A percentile compares a stretch with the other conserved stretches of the same genome.
phyloP scores from a whole-genome alignment of 257 asterid genomes.

The Solanum bulbocastanum region DNA sequence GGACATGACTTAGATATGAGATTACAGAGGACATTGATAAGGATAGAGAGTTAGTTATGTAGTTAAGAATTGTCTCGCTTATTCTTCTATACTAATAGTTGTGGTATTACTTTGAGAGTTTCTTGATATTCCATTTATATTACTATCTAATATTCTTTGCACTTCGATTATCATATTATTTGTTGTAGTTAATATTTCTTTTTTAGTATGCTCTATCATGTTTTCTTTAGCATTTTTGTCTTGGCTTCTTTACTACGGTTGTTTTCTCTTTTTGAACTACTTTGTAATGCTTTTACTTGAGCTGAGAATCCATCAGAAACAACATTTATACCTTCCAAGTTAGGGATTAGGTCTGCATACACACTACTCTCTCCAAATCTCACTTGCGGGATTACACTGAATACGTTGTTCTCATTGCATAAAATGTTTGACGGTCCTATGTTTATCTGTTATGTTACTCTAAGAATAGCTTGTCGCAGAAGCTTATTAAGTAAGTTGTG shows the following conservation, averaged over 20 bases:
- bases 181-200: neutral
- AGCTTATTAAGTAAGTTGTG: neutral
- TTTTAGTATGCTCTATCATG: neutral
- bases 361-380: neutral
- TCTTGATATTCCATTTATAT: no score
- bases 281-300: neutral
- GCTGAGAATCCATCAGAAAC: neutral
- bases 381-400: no score
- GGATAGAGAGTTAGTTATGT: neutral
- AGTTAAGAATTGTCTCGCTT: neutral
- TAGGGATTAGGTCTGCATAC: neutral
- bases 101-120: neutral
- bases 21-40: no score
- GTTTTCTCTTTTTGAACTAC: neutral
- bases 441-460: neutral
- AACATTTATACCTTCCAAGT: neutral
- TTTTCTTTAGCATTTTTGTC: neutral
- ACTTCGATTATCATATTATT: neutral
- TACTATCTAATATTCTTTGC: neutral
- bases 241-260: neutral
- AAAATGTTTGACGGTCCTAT: neutral
- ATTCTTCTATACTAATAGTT: neutral
- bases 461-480: neutral
- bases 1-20: neutral
- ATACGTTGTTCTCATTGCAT: neutral